Evolutionary conservation across 1,139 yeast genomes (phyloP).

Genomic region (Debaryomyces sp.): DNA sequence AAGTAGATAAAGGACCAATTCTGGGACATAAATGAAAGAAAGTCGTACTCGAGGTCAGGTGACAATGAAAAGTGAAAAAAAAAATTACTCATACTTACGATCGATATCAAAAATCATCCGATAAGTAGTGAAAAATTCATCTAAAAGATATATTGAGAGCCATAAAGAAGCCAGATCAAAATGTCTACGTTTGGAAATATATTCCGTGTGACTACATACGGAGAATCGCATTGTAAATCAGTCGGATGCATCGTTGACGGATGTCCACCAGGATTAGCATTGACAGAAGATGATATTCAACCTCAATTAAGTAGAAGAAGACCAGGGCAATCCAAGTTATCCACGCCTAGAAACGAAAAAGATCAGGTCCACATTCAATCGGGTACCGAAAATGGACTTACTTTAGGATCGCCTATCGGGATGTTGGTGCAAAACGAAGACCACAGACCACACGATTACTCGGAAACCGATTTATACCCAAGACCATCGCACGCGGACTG

Average conservation of each 20-base stretch:
- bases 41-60: neutral
- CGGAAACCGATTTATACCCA: constrained; percentile 93
- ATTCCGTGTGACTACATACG: constrained; percentile 85
- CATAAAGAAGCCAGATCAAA: neutral
- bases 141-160: neutral
- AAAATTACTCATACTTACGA: constrained; percentile 1
- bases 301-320: constrained; percentile 96
- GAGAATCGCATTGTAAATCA: constrained; percentile 97
- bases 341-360: constrained; percentile 95
- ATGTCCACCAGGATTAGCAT: constrained; percentile 90
- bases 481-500: constrained; percentile 98
- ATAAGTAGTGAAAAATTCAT: constrained; percentile 1
- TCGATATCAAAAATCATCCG: neutral
- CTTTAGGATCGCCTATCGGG: constrained; percentile 94
- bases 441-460: constrained; percentile 94
- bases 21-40: neutral
- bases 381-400: constrained; percentile 88
- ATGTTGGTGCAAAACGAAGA: constrained; percentile 93
- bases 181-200: constrained; percentile 51
- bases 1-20: neutral
- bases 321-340: constrained; percentile 92
- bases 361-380: constrained; percentile 91
- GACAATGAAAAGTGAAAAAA: neutral
- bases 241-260: constrained; percentile 99
- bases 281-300: constrained; percentile 86